Evolutionary conservation across 2,329 filamentous ascomycete species (phyloP), one percentile per base, ranked within the genome.

Genomic region (Ilyonectria destructans): DNA sequence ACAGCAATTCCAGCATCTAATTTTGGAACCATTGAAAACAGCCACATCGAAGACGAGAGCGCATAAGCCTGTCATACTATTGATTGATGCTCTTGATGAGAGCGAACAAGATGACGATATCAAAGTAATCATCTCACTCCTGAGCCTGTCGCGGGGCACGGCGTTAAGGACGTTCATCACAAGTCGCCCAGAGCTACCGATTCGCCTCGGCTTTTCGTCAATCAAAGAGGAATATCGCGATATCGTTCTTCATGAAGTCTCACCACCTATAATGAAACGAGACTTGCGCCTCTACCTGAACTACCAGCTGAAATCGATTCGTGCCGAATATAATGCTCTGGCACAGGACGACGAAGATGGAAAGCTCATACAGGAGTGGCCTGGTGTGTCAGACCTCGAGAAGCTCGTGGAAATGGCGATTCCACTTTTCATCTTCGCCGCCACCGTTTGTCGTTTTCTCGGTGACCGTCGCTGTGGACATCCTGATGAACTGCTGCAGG

Each of bases 1-100:
- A 40, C 72, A 81, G 21, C 82, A 85, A 65, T 85, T 83, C 68
- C 74, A 81, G 4, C 78, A 79, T 55, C 80, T 85, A 0, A 74
- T 84, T 58, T 59, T 80, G 3, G 26, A 78, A 26, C 82, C 82
- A 2, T 63, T 84, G 26, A 4, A n/a, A 6, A 29, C 45, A 51
- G 10, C 29, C 37, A 15, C 12, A 5, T 26, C 26, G 6, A 26
- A 26, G 1, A 4, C 26, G 26, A 26, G 26, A 26, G 26, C 6
- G 6, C 6, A 26, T 26, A 26, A 26, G 26, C 26, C 26, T 26
- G 12, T 40, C 13, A 40, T 40, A n/a, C 54, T 84, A 12, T 75
- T 84, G 2, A 70, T 84, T 49, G 82, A 85, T 59, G 71, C 75
- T 3, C 57, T 75, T 2, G 74, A 77, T 52, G 71, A 77, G 58